Percentiles rank a stretch among this genome's conserved stretches.
Evolutionary conservation across 768 basidiomycete genomes (phyloP).

Genomic region (Tricholoma saponaceum): DNA sequence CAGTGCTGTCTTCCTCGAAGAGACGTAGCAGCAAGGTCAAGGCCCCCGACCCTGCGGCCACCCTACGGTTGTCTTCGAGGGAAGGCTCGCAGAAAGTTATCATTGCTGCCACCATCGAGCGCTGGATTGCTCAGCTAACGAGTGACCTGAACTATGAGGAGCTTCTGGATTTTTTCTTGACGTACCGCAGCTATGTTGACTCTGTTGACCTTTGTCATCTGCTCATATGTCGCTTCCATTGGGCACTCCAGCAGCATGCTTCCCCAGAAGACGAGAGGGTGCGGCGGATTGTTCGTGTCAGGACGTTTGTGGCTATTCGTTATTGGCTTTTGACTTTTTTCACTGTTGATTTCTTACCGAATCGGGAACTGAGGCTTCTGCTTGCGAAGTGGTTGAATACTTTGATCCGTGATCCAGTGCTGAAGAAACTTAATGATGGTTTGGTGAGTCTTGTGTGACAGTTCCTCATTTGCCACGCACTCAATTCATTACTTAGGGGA

Average conservation of each 20-base stretch:
- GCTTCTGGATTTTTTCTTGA: slow-evolving; percentile 86
- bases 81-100: slow-evolving; percentile 44
- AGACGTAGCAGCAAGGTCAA: slow-evolving; percentile 31
- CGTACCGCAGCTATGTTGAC: slow-evolving; percentile 81
- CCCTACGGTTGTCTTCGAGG: slow-evolving; percentile 15
- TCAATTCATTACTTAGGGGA: slow-evolving; percentile 44
- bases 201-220: slow-evolving; percentile 78
- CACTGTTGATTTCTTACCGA: slow-evolving; percentile 80
- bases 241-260: slow-evolving; percentile 60
- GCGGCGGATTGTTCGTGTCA: slow-evolving; percentile 74
- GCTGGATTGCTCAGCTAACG: slow-evolving; percentile 90
- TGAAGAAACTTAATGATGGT: slow-evolving; percentile 65
- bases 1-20: slow-evolving; percentile 29
- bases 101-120: slow-evolving; percentile 89
- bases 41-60: slow-evolving; percentile 23
- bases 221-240: slow-evolving; percentile 84
- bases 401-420: slow-evolving; percentile 65
- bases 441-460: slow-evolving; percentile 44
- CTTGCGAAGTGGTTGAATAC: slow-evolving; percentile 81
- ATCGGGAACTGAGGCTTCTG: slow-evolving; percentile 67
- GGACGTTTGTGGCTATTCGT: slow-evolving; percentile 86
- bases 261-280: slow-evolving; percentile 63
- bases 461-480: background rate
- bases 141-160: slow-evolving; percentile 85
- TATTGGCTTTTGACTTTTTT: slow-evolving; percentile 94